Evolutionary conservation across 2,329 filamentous ascomycete genomes (phyloP).

Genomic region (Dactylellina haptotyla): DNA sequence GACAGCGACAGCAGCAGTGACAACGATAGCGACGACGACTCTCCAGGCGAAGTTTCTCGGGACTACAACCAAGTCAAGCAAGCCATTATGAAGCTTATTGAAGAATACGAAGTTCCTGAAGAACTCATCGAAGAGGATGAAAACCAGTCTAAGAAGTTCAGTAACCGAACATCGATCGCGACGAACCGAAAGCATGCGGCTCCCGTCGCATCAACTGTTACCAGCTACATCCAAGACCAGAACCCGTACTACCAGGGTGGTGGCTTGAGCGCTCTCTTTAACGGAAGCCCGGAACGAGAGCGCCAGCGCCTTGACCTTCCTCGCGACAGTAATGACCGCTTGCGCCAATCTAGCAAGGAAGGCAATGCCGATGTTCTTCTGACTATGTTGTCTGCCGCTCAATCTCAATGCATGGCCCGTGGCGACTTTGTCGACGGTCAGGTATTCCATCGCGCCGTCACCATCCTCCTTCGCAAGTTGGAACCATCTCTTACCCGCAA

Average conservation of each 20-base stretch:
- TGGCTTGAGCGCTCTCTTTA: conserved; percentile 52
- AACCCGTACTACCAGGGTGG: conserved; percentile 43
- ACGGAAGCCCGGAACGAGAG: conserved; percentile 42
- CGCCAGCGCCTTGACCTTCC: conserved; percentile 53
- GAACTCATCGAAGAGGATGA: conserved; percentile 70
- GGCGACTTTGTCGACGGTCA: conserved; percentile 86
- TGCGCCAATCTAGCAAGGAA: conserved; percentile 37
- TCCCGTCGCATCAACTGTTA: conserved; percentile 53
- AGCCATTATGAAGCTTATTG: conserved; percentile 80
- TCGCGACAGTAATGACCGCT: conserved; percentile 34
- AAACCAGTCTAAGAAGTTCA: conserved; percentile 70
- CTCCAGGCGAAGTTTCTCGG: conserved; percentile 63
- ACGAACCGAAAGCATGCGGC: conserved; percentile 49
- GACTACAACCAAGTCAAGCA: conserved; percentile 84
- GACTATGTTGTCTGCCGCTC: conserved; percentile 79
- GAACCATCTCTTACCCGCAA: conserved; percentile 72
- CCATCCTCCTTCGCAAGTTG: conserved; percentile 74
- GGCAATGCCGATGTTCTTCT: conserved; percentile 67
- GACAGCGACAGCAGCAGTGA: conserved; percentile 71
- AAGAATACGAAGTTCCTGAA: conserved; percentile 82
- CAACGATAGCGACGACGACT: conserved; percentile 65
- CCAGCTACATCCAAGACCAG: conserved; percentile 54
- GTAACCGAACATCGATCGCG: conserved; percentile 67
- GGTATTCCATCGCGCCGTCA: conserved; percentile 82
- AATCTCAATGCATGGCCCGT: conserved; percentile 78